Evolutionary conservation across 2,329 filamentous ascomycete genomes (phyloP), one percentile per base, ranked within the genome.

Genomic region (Cadophora sp.): DNA sequence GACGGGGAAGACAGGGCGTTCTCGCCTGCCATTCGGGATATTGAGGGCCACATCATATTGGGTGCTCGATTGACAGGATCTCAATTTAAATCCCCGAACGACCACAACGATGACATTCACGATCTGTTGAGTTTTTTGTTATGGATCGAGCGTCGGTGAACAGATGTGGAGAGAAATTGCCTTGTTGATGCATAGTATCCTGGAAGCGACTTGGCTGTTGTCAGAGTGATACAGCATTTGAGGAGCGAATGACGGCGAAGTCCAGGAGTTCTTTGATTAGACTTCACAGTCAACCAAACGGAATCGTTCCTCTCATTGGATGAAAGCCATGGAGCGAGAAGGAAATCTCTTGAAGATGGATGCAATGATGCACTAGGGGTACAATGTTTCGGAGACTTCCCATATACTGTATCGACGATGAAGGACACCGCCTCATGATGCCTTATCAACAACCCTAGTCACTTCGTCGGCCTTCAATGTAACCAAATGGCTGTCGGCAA

Each of bases 21-120:
- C 40, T 48, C 59, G 58, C 58, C 63, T 60, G 26, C 51, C 14
- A 64, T 64, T 64, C 51, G 62, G 62, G 46, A 59, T 55, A 31
- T 58, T 9, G 11, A 58, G 26, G 40, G 19, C 27, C 27, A 14
- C 26, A 29, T 51, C 51, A 58, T 22, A 40, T 37, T 24, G 34
- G 62, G 16, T 8, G 31, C 31, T 29, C 48, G 37, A 31, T 31
- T 22, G 40, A 50, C 22, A 4, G 7, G 40, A 27, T 27, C 5
- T 62, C 34, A 40, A 59, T 59, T 59, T 40, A 40, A 48, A 22
- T 29, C 56, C 43, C 40, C 43, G 59, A 59, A 24, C 16, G 11
- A 26, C 29, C 6, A 31, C 43, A 19, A 59, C 34, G 22, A 59
- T 11, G n/a, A 43, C 1, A 4, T 8, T 11, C 31, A 19, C 12